phyloP scores from a whole-genome alignment of 768 basidiomycete genomes.

The Suillus tomentosus region DNA sequence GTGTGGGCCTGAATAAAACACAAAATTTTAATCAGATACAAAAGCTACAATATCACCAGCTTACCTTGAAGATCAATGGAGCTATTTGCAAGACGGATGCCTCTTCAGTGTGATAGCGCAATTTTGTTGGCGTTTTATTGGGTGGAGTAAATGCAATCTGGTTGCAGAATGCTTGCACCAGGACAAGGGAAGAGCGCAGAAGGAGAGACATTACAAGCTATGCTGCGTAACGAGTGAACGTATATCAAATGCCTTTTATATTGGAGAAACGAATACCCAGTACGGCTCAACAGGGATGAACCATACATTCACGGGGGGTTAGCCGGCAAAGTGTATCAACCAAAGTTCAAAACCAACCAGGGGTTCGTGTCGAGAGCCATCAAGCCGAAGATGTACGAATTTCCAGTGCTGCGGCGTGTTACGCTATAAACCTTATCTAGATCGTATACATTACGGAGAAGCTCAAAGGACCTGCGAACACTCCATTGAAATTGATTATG shows the following conservation, averaged over 20 bases:
- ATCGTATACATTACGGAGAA: neutral
- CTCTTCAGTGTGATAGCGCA: constrained; percentile 55
- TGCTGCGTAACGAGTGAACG: constrained; percentile 3
- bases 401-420: neutral
- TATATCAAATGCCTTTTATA: constrained; percentile 21
- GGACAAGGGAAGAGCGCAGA: constrained; percentile 46
- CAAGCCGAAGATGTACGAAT: neutral
- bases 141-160: constrained; percentile 58
- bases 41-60: neutral
- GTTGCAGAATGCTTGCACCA: constrained; percentile 51
- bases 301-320: neutral
- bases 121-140: constrained; percentile 52
- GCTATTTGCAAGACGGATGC: constrained; percentile 56
- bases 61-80: constrained; percentile 56
- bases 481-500: neutral
- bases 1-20: constrained; percentile 45
- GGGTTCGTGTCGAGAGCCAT: neutral
- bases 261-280: constrained; percentile 5
- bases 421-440: neutral
- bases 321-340: neutral
- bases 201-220: constrained; percentile 44
- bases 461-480: neutral
- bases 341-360: neutral
- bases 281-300: neutral
- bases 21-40: neutral